phyloP scores from a whole-genome alignment of 2,329 filamentous ascomycete genomes.

The Furcasterigmium sp. region DNA sequence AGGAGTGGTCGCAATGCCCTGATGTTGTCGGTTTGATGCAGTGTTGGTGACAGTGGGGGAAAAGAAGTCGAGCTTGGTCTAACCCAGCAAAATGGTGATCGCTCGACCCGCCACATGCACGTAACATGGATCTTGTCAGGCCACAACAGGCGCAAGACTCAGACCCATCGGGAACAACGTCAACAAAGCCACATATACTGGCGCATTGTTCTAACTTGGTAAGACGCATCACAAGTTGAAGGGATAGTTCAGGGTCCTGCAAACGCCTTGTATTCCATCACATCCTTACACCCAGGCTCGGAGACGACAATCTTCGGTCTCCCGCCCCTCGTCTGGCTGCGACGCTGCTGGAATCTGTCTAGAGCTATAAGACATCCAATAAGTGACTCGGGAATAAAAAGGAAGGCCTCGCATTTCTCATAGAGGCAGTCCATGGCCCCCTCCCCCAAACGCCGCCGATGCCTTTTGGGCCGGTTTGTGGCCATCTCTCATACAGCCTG shows the following conservation, averaged over 20 bases:
- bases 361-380: not conserved
- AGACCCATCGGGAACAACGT: no score
- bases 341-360: not conserved
- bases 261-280: not conserved
- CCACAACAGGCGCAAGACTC: no score
- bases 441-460: conserved; percentile 1
- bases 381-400: not conserved
- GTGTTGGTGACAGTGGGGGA: not conserved
- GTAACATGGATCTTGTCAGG: no score
- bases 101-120: no score
- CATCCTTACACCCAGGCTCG: not conserved
- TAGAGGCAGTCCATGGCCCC: not conserved
- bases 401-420: not conserved
- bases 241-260: not conserved
- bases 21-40: not conserved
- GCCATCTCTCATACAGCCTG: not conserved
- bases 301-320: not conserved
- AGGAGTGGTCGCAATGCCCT: not conserved
- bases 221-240: not conserved
- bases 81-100: no score
- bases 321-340: not conserved
- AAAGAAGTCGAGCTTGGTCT: not conserved
- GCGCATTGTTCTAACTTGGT: no score
- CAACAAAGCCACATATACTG: no score
- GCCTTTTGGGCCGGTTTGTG: no score